Evolutionary conservation across 768 basidiomycete genomes (phyloP), one percentile per base, ranked within the genome.

Genomic region (Trametes punicea): DNA sequence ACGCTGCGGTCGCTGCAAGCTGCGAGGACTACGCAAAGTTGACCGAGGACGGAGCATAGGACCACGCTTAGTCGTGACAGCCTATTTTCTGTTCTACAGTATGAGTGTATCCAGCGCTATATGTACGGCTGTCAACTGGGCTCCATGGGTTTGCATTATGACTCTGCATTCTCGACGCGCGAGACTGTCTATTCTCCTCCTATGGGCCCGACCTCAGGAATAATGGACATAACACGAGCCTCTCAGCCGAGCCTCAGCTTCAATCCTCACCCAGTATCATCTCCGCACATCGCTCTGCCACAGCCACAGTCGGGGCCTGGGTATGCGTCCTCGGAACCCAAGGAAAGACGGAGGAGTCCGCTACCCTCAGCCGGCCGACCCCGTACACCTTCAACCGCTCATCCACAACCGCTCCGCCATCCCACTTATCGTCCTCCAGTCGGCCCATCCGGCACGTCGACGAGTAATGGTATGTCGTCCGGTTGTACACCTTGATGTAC

Each of bases 11-110:
- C 81, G 9, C 66, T 91, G 61, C 90, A 11, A 89, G 82, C 65
- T 92, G 92, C 64, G 91, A 93, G 56, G 90, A 92, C 55, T 93
- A 91, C 62, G 87, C 85, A 40, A 84, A 76, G 72, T 77, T 93
- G 81, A 93, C 93, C 55, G 91, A 93, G 67, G 85, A 88, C 54
- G 83, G 75, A 9, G 79, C 82, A 11, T 86, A 88, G 70, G 85
- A 88, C 62, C 74, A 84, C 69, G 75, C 86, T 26, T 85, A 69
- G 59, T 34, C 51, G 40, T 2, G 21, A 21, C n/a, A n/a, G n/a
- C n/a, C n/a, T n/a, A n/a, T n/a, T n/a, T n/a, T n/a, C n/a, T n/a
- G n/a, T n/a, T n/a, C n/a, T n/a, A n/a, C n/a, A n/a, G n/a, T n/a
- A n/a, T n/a, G n/a, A n/a, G n/a, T n/a, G n/a, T n/a, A n/a, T n/a